These are phyloP conservation scores for Pythium scleroteichum DNA, from an alignment of 352 stramenopile genomes.

Conservation along the genomic window DNA sequence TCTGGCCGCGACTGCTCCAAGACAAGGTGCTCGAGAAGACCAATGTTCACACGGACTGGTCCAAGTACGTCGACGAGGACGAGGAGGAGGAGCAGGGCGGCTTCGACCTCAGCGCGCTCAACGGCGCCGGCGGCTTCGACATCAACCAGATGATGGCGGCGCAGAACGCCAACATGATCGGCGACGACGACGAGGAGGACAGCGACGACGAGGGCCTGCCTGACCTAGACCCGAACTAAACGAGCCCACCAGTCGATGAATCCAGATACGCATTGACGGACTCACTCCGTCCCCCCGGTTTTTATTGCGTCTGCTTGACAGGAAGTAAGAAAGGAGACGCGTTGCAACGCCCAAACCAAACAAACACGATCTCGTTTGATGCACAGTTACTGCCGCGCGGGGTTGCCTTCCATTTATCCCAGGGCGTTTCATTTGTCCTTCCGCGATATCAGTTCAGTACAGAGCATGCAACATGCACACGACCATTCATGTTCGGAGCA, in stretches of 20 bases:
- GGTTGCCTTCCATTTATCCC: neutral
- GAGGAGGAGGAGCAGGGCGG: conserved; percentile 90
- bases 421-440: neutral
- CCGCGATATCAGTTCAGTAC: neutral
- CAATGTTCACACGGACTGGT: conserved; percentile 96
- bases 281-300: neutral
- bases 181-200: conserved; percentile 61
- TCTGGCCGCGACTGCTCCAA: conserved; percentile 95
- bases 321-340: neutral
- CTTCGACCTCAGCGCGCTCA: conserved; percentile 88
- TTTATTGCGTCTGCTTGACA: conserved; percentile 1
- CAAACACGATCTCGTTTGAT: conserved; percentile 1
- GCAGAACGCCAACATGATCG: conserved; percentile 80
- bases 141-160: conserved; percentile 94
- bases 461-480: too few relatives aligned
- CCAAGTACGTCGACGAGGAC: conserved; percentile 97
- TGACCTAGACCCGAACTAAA: conserved; percentile 72
- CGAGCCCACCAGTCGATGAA: neutral
- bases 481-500: too few relatives aligned
- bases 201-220: conserved; percentile 86
- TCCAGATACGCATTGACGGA: neutral
- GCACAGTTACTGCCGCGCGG: neutral
- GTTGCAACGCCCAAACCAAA: neutral
- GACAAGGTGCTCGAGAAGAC: conserved; percentile 98
- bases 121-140: conserved; percentile 91